Conservation (phyloP, 148 eudicot genomes). For the Oxyria digyna region DNA sequence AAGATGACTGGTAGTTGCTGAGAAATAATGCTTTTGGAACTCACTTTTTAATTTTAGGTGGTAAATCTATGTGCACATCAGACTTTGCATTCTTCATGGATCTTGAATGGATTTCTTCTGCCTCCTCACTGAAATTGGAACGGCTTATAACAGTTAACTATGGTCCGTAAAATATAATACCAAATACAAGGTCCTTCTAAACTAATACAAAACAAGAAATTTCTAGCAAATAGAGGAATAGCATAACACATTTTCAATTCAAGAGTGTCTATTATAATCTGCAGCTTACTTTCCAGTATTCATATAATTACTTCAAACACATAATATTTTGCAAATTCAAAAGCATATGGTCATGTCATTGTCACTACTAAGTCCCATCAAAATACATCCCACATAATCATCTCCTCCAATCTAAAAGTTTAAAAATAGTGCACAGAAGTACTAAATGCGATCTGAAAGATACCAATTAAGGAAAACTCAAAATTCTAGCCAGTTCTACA, state of each 20-base stretch:
- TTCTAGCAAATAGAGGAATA: background rate
- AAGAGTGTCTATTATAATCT: background rate
- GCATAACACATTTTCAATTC: background rate
- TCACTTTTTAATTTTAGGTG: constrained; percentile 48
- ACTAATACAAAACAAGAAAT: background rate
- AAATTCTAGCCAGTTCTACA: background rate
- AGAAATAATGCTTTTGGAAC: background rate
- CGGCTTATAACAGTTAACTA: background rate
- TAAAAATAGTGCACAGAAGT: background rate
- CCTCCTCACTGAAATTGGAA: constrained; percentile 51
- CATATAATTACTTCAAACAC: background rate
- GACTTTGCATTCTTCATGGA: constrained; percentile 12
- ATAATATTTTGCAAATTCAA: background rate
- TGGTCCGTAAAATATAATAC: background rate
- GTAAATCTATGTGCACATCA: constrained; percentile 26
- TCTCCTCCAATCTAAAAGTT: background rate
- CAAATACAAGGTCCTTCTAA: background rate
- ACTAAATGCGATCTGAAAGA: background rate
- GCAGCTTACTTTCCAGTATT: background rate
- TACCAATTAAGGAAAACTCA: background rate
- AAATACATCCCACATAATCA: background rate
- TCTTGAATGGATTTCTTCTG: constrained; percentile 35
- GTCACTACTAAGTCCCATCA: background rate
- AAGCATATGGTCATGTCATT: background rate
- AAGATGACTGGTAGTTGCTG: background rate